These are phyloP conservation scores for Turritis glabra DNA, from an alignment of 345 rosid species.

Conservation along the genomic window DNA sequence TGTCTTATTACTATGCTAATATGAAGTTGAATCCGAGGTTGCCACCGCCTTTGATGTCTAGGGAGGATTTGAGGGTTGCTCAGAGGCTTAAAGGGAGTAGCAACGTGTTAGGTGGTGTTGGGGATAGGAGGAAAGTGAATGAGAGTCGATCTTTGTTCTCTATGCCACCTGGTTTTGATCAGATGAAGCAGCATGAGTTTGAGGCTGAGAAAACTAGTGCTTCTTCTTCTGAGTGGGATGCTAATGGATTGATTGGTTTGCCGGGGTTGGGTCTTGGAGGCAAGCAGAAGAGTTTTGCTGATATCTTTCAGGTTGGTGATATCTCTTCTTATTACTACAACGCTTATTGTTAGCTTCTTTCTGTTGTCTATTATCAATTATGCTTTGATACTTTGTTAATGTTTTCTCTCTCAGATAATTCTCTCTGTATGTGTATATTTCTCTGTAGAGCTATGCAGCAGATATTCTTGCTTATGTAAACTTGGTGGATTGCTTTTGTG, in stretches of 20 bases:
- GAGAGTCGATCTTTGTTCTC: conserved; percentile 62
- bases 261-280: conserved; percentile 62
- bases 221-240: conserved; percentile 68
- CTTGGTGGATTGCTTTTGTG: conserved; percentile 14
- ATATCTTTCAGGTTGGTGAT: conserved; percentile 70
- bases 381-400: conserved; percentile 20
- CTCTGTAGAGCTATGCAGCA: too few species aligned
- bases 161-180: conserved; percentile 77
- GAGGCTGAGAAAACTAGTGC: conserved; percentile 46
- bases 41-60: conserved; percentile 85
- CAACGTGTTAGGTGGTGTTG: conserved; percentile 65
- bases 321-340: background rate
- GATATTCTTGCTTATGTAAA: background rate
- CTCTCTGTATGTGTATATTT: background rate
- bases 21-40: conserved; percentile 89
- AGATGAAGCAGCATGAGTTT: conserved; percentile 53
- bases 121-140: conserved; percentile 65
- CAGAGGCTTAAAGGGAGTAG: conserved; percentile 73
- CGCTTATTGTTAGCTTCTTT: background rate
- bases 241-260: conserved; percentile 76
- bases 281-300: conserved; percentile 78
- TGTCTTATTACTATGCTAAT: conserved; percentile 67
- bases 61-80: conserved; percentile 82
- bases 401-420: background rate
- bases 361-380: background rate